These are phyloP conservation scores for Cryphonectria carpinicola DNA, from an alignment of 2,329 filamentous ascomycete species.

Conservation along the genomic window DNA sequence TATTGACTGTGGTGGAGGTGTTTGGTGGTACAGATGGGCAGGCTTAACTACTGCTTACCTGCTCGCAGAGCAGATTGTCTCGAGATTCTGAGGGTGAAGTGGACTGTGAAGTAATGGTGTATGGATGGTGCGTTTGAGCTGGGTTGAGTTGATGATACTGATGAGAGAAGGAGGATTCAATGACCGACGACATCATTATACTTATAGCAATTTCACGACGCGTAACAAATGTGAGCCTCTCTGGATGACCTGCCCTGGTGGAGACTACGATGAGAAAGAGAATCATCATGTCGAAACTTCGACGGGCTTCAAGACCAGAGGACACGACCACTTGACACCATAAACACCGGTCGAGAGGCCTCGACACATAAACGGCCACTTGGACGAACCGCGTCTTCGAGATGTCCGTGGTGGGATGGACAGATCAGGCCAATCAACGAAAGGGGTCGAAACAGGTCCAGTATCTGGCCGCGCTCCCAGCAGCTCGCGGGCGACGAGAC, in stretches of 20 bases:
- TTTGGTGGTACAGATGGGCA: neutral
- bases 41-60: neutral
- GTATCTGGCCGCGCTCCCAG: neutral
- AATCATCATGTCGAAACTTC: constrained; percentile 3
- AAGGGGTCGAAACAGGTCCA: neutral
- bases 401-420: neutral
- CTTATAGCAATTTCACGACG: neutral
- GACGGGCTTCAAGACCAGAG: neutral
- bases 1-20: neutral
- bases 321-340: neutral
- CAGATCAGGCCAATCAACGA: neutral
- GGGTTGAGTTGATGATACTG: neutral
- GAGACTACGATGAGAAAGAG: constrained; percentile 1
- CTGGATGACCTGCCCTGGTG: neutral
- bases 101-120: neutral
- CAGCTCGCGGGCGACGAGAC: neutral
- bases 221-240: constrained; percentile 1
- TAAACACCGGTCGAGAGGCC: neutral
- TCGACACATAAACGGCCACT: neutral
- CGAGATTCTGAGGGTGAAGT: neutral
- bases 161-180: neutral
- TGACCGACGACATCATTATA: neutral
- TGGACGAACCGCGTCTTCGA: neutral
- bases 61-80: neutral
- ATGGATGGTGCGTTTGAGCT: neutral